Conservation (phyloP, 805 yeast species). For the Candida krabiensis region DNA sequence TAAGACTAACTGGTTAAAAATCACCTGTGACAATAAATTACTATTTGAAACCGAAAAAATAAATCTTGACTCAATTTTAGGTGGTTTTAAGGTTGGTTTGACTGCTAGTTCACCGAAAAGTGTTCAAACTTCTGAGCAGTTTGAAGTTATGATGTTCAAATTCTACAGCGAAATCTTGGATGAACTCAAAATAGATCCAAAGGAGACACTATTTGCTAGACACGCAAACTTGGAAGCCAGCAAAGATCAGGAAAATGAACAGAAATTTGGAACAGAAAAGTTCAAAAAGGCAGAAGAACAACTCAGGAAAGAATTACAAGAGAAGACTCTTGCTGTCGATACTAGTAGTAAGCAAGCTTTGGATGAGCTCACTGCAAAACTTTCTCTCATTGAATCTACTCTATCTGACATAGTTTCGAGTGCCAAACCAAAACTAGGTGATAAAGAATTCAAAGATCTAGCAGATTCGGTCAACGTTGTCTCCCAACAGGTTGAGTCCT, state of each 20-base stretch:
- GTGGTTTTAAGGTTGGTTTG: constrained; percentile 50
- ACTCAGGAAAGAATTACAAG: constrained; percentile 15
- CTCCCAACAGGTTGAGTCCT: constrained; percentile 8
- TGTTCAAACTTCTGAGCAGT: constrained; percentile 47
- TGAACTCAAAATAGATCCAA: constrained; percentile 22
- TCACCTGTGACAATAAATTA: constrained; percentile 71
- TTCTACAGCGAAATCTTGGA: constrained; percentile 48
- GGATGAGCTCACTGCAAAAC: constrained; percentile 6
- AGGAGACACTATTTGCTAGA: constrained; percentile 28
- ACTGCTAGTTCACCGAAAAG: constrained; percentile 46
- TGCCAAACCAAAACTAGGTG: constrained; percentile 10
- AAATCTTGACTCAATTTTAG: constrained; percentile 37
- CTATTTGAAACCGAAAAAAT: constrained; percentile 66
- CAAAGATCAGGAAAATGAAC: constrained; percentile 37
- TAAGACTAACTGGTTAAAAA: constrained; percentile 44
- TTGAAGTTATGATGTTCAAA: constrained; percentile 62
- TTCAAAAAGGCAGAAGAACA: constrained; percentile 22
- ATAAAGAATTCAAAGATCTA: constrained; percentile 24
- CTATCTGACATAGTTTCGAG: constrained; percentile 7
- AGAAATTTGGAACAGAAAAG: constrained; percentile 1
- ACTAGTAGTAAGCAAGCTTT: not conserved
- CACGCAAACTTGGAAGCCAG: constrained; percentile 16
- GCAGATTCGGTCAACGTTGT: constrained; percentile 17
- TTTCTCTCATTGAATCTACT: constrained; percentile 8
- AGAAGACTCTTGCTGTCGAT: not conserved